Conservation (phyloP, 495 filamentous ascomycete genomes). For the Podospora pseudopauciseta region DNA sequence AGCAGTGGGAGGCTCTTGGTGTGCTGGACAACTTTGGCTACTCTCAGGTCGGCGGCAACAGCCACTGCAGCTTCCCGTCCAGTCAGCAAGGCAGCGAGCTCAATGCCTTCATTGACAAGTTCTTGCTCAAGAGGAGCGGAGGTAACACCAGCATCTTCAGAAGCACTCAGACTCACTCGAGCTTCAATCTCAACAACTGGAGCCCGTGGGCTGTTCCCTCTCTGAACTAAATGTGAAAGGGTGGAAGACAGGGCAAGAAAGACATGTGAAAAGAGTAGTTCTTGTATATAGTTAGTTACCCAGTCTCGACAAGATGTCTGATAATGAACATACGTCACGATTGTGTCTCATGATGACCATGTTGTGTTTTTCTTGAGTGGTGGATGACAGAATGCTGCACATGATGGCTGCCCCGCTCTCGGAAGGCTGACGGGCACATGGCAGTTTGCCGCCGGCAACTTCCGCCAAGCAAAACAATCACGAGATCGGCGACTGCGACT, state of each 20-base stretch:
- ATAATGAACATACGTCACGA: not conserved
- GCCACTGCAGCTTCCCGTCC: slow-evolving; percentile 53
- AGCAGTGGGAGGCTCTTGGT: slow-evolving; percentile 50
- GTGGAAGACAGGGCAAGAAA: not conserved
- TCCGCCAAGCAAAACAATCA: not conserved
- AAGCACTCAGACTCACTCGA: slow-evolving; percentile 18
- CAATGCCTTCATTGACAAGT: slow-evolving; percentile 52
- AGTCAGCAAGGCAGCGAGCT: slow-evolving; percentile 44
- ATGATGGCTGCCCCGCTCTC: not conserved
- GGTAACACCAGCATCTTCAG: slow-evolving; percentile 25
- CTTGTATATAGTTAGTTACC: slow-evolving; percentile 2
- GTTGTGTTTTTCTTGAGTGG: no score
- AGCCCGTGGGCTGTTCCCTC: slow-evolving; percentile 28
- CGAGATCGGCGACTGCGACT: not conserved
- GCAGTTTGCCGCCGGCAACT: not conserved
- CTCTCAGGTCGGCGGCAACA: slow-evolving; percentile 49
- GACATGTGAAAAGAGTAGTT: not conserved
- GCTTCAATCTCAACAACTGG: slow-evolving; percentile 26
- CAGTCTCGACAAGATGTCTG: not conserved
- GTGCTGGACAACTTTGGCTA: slow-evolving; percentile 49
- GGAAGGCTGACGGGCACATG: no score
- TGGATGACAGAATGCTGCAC: not conserved
- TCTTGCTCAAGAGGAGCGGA: slow-evolving; percentile 37
- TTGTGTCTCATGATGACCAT: no score
- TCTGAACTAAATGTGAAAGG: slow-evolving; percentile 9